Evolutionary conservation across 1,139 yeast genomes (phyloP), one percentile per base, ranked within the genome.

Genomic region (Lodderomyces margitis): DNA sequence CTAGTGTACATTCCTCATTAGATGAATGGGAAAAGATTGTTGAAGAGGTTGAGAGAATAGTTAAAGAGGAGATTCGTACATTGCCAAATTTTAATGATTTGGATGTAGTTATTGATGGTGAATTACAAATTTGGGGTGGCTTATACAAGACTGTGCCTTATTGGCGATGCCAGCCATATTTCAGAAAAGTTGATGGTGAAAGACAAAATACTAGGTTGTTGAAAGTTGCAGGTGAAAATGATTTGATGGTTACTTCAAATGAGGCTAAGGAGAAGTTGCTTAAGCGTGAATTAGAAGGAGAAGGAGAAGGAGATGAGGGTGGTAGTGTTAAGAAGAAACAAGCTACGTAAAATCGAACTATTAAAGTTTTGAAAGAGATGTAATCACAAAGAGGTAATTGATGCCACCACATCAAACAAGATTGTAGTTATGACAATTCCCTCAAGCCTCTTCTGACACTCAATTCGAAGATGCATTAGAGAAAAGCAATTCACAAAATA

Each of bases 161-260:
- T 61, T 92, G 98, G 98, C 75, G 98, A 53, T 82, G 96, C 50
- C 98, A 92, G 63, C 98, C 98, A 1, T 87, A 87, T 59, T 89
- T 94, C 68, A 75, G 98, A 50, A 81, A 83, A 7, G 95, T 87
- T 1, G 75, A 87, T 58, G 96, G 96, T 23, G 72, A 69, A 43
- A 70, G 68, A 49, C 75, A 70, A 45, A 72, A 70, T 47, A 62
- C 70, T 0, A 56, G 75, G 28, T 54, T 57, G n/a, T 58, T 72
- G 38, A 62, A 68, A 43, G 65, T 71, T 21, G 77, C 78, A 2
- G 72, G 70, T n/a, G 54, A 49, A 37, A 46, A 46, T 24, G 45
- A 43, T 7, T 40, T 40, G 15, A 28, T 43, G 7, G 44, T 40
- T 9, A 28, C 47, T 5, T 39, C 42, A 1, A 31, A 40, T 3